Percentiles rank a stretch among this genome's conserved stretches.
Conservation (phyloP, 805 yeast species). For the Kodamaea jinghongensis region DNA sequence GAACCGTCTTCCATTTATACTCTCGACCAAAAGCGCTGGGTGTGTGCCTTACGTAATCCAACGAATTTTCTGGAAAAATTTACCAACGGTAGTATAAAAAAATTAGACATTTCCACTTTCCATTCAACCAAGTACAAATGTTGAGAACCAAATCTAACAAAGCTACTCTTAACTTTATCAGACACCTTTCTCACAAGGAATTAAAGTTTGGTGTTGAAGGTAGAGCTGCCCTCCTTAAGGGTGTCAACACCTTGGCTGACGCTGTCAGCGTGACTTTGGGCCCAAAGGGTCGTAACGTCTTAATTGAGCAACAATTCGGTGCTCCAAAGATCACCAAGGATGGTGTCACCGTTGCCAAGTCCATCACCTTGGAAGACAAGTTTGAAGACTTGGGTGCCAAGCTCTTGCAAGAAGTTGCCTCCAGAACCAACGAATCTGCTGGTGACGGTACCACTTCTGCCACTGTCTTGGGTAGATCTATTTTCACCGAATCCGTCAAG, state of each 20-base stretch:
- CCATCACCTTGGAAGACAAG: constrained; percentile 78
- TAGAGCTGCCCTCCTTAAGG: constrained; percentile 87
- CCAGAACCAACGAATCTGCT: constrained; percentile 94
- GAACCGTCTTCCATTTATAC: too few relatives aligned
- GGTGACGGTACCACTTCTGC: constrained; percentile 99
- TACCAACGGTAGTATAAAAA: constrained; percentile 5
- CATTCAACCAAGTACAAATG: constrained; percentile 25
- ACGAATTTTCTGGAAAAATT: constrained; percentile 15
- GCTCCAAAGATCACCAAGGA: constrained; percentile 98
- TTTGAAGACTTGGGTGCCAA: constrained; percentile 97
- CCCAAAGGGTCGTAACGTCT: constrained; percentile 96
- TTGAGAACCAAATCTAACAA: constrained; percentile 47
- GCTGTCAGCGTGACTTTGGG: constrained; percentile 97
- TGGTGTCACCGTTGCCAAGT: constrained; percentile 95
- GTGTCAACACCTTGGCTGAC: constrained; percentile 92
- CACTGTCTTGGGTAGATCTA: constrained; percentile 92
- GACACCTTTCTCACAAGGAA: constrained; percentile 76
- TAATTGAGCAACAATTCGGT: constrained; percentile 95
- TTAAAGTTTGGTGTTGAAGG: constrained; percentile 96
- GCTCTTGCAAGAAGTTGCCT: constrained; percentile 92
- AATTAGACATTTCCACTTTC: not conserved
- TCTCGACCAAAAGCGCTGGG: not conserved
- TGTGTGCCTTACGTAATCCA: not conserved
- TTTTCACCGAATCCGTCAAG: constrained; percentile 91
- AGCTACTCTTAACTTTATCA: constrained; percentile 41